Percentiles rank a stretch among this genome's conserved stretches.
These are phyloP conservation scores for Malassezia japonica DNA, from an alignment of 1,284 basidiomycete genomes.

Conservation along the genomic window DNA sequence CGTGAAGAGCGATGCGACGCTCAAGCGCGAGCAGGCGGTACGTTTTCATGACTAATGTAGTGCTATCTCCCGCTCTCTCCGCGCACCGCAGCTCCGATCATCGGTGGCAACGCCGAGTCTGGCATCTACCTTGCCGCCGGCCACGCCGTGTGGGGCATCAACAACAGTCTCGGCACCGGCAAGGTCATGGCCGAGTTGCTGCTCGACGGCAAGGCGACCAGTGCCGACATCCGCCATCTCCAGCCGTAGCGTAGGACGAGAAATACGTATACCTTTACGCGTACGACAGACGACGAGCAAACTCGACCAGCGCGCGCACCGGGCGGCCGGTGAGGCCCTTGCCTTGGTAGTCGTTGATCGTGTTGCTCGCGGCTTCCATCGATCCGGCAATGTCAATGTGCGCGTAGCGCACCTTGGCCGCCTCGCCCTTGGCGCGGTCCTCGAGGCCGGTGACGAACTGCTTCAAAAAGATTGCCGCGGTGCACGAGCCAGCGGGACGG, in stretches of 20 bases:
- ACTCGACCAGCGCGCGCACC: conserved; percentile 55
- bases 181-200: conserved; percentile 54
- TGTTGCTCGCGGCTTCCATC: conserved; percentile 53
- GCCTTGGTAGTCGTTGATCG: conserved; percentile 60
- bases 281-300: conserved; percentile 45
- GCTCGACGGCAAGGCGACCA: conserved; percentile 52
- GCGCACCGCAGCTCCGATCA: conserved; percentile 52
- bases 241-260: conserved; percentile 44
- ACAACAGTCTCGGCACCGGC: conserved; percentile 53
- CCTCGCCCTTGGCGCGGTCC: conserved; percentile 24
- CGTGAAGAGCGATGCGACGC: conserved; percentile 38
- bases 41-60: background rate
- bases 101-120: conserved; percentile 51
- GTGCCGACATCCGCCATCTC: conserved; percentile 52
- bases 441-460: conserved; percentile 53
- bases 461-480: conserved; percentile 79
- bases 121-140: conserved; percentile 53
- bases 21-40: conserved; percentile 51
- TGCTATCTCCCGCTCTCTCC: conserved; percentile 55
- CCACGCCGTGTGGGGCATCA: conserved; percentile 52
- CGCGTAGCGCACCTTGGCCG: conserved; percentile 28
- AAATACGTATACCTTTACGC: background rate
- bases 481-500: conserved; percentile 63
- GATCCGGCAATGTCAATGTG: conserved; percentile 65
- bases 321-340: conserved; percentile 72